Base-by-base conservation (phyloP, 768 basidiomycete genomes). In the Omphalotus guepiniiformis region DNA sequence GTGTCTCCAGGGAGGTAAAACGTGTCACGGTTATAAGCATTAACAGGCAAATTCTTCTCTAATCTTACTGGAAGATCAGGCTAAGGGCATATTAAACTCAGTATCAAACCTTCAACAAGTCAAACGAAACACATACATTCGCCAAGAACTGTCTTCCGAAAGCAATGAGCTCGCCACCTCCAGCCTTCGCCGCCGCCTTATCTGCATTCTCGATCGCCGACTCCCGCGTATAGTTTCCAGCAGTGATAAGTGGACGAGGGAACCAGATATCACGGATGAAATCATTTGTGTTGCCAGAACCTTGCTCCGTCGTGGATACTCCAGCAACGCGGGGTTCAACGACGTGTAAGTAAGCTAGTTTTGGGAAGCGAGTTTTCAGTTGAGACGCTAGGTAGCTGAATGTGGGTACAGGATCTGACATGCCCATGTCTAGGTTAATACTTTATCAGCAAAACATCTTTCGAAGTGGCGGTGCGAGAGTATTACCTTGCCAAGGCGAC, bases 191-290 rank as follows among this genome's bases (percentile, higher is more conserved):
- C 0, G 50, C 50, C 21, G 39, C 48, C 18, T 51, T 53, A 36
- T 66, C 64, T 5, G 60, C 70, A 0, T 42, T 52, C 26, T 53
- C 46, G 12, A 65, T 47, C 0, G 75, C 78, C 0, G 54, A 56
- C 34, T 74, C 65, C 3, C 70, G 62, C 1, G 64, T 67, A 53
- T 76, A 71, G 2, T 72, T 74, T 19, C 76, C 76, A 3, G 73
- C 70, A 12, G 62, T 63, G 43, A 80, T 70, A 40, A 71, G 62
- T 0, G 59, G 57, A 8, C 64, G 58, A 0, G 68, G 64, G 5
- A 64, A 61, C 78, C 79, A 80, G 5, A 77, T 70, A 2, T 63
- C 49, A 12, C 74, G 64, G 22, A 79, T 39, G 50, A 76, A 73
- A 40, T 75, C 70, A 42, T 72, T 78, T 1, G 66, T 63, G 16